Evolutionary conservation across 495 filamentous ascomycete genomes (phyloP).

Genomic region (Annulohypoxylon maeteangense): DNA sequence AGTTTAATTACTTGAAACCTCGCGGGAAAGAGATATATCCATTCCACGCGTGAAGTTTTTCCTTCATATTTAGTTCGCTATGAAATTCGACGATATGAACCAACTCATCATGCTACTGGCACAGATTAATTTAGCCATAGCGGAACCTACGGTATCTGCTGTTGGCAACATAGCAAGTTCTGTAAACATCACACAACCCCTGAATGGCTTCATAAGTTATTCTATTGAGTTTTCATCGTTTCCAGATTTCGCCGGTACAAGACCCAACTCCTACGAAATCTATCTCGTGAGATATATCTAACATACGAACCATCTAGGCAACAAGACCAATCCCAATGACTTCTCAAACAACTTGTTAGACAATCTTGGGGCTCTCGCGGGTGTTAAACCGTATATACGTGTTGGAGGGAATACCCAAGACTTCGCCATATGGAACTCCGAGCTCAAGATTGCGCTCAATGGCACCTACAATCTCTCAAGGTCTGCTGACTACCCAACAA

Average conservation of each 20-base stretch:
- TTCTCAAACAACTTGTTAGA: constrained; percentile 68
- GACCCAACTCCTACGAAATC: neutral
- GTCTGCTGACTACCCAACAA: constrained; percentile 70
- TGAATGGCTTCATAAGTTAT: constrained; percentile 66
- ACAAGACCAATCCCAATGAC: constrained; percentile 61
- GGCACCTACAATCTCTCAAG: constrained; percentile 62
- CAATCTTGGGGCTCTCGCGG: constrained; percentile 59
- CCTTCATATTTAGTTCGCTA: neutral
- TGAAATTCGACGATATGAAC: constrained; percentile 21
- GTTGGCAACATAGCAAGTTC: constrained; percentile 23
- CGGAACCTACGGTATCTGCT: constrained; percentile 19
- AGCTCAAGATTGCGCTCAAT: constrained; percentile 62
- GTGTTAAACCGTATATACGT: constrained; percentile 66
- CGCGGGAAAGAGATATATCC: neutral
- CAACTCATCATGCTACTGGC: constrained; percentile 26
- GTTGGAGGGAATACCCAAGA: constrained; percentile 73
- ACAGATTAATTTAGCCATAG: constrained; percentile 30
- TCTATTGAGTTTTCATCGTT: constrained; percentile 71
- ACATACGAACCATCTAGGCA: constrained; percentile 51
- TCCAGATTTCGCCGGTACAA: constrained; percentile 68
- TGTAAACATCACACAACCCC: constrained; percentile 52
- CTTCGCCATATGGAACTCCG: constrained; percentile 68
- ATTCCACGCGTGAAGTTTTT: neutral
- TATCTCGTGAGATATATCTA: neutral
- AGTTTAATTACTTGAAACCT: neutral